These are phyloP conservation scores for Geotrichum restrictum DNA, from an alignment of 1,139 yeast species.

Conservation along the genomic window DNA sequence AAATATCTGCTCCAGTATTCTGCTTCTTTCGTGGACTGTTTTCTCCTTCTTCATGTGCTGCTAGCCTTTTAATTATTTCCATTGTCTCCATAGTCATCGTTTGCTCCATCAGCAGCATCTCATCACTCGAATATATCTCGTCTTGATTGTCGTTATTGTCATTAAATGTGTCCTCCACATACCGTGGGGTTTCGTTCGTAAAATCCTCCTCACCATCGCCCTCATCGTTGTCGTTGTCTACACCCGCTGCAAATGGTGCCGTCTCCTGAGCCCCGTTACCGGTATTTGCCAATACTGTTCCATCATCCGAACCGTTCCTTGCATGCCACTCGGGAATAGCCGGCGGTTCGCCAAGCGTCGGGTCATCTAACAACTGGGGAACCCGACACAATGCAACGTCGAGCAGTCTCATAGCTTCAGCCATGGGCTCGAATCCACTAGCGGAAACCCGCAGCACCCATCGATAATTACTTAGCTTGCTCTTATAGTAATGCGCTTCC, in stretches of 20 bases:
- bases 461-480: slow-evolving; percentile 67
- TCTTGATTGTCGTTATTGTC: neutral
- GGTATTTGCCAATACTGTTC: neutral
- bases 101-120: neutral
- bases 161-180: neutral
- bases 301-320: neutral
- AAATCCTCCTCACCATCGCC: slow-evolving; percentile 18
- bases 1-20: neutral
- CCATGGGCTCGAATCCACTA: slow-evolving; percentile 70
- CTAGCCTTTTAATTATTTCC: neutral
- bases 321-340: neutral
- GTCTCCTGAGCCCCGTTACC: neutral
- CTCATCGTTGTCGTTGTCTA: slow-evolving; percentile 11
- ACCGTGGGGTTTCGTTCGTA: slow-evolving; percentile 15
- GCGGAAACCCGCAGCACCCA: slow-evolving; percentile 70
- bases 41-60: neutral
- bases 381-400: slow-evolving; percentile 41
- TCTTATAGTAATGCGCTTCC: slow-evolving; percentile 61
- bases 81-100: too few relatives aligned
- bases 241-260: neutral
- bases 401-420: slow-evolving; percentile 61
- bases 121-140: neutral
- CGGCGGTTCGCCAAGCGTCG: neutral
- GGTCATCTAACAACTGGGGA: slow-evolving; percentile 23
- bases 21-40: neutral